Evolutionary conservation across 495 filamentous ascomycete species (phyloP), one percentile per base, ranked within the genome.

Genomic region (Penicillium lividum): DNA sequence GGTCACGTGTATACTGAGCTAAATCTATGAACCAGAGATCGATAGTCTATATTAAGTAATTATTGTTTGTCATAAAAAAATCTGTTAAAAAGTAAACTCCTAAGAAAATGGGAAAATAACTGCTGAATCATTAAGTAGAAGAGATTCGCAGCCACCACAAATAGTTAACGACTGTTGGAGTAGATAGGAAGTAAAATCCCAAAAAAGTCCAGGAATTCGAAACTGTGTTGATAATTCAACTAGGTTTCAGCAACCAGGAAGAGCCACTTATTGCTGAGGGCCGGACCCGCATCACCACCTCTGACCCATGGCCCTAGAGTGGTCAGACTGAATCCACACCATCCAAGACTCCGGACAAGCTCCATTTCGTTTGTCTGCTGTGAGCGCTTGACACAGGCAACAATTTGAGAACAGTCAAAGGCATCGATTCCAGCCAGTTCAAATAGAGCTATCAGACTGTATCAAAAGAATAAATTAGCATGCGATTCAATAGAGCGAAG

Each of bases 311-410:
- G 79, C 55, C 89, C 84, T 11, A 97, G 77, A 15, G 90, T 92
- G 50, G 86, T 86, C 51, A 91, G 78, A 66, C 86, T 88, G 64
- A 96, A 97, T 31, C 92, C 92, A 62, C 93, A 92, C 93, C 93
- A 97, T 63, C 92, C 89, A 36, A 97, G 82, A 56, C 90, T 90
- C 64, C 86, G 87, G 58, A 87, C 84, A 53, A 95, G 77, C 51
- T 85, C 78, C 60, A 85, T 80, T 51, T 82, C 76, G 44, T 86
- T 77, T 49, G 84, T 74, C 27, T 81, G 77, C 40, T 82, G 75
- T 22, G 73, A 77, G 49, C 92, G 86, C 65, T 90, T 89, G 47
- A 96, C 77, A 70, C 90, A 93, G 63, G 92, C 86, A 38, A 96
- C 83, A 47, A 96, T 84, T 64, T 87, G 84, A 18, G 85, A 82